A percentile compares a stretch with the other conserved stretches of the same genome.
phyloP scores from a whole-genome alignment of 1,284 basidiomycete genomes.

The Porogramme epimiltina region DNA sequence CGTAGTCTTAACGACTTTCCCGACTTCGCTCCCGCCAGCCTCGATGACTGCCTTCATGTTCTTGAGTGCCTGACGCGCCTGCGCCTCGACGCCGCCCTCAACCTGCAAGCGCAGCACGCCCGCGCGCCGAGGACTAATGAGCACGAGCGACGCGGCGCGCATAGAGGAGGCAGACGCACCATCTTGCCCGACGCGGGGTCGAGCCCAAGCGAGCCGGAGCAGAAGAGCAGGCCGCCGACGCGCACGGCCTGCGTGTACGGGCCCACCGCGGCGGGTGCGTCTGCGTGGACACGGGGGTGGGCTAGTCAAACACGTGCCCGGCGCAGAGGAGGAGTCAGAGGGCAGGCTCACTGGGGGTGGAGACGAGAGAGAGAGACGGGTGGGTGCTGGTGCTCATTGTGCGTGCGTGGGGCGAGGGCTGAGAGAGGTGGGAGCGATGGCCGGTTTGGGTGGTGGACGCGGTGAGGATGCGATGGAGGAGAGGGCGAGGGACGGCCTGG shows the following conservation, averaged over 20 bases:
- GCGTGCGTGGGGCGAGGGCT: not conserved
- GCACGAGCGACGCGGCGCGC: not conserved
- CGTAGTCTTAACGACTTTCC: conserved; percentile 85
- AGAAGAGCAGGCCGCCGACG: conserved; percentile 84
- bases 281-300: conserved; percentile 39
- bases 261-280: conserved; percentile 85
- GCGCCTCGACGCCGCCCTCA: conserved; percentile 79
- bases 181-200: conserved; percentile 77
- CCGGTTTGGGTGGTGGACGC: no score
- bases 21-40: conserved; percentile 76
- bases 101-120: conserved; percentile 26
- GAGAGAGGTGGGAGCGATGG: not conserved
- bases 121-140: no score
- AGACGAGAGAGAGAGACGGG: conserved; percentile 52
- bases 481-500: not conserved
- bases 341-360: conserved; percentile 47
- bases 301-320: not conserved
- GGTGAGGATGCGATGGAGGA: no score
- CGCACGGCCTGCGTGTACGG: conserved; percentile 92
- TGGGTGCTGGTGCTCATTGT: conserved; percentile 51
- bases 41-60: conserved; percentile 87
- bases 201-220: conserved; percentile 89
- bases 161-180: conserved; percentile 38
- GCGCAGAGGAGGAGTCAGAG: not conserved
- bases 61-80: conserved; percentile 84